Base-by-base conservation (phyloP, 2,329 filamentous ascomycete species). In the Pseudogymnoascus sp. region DNA sequence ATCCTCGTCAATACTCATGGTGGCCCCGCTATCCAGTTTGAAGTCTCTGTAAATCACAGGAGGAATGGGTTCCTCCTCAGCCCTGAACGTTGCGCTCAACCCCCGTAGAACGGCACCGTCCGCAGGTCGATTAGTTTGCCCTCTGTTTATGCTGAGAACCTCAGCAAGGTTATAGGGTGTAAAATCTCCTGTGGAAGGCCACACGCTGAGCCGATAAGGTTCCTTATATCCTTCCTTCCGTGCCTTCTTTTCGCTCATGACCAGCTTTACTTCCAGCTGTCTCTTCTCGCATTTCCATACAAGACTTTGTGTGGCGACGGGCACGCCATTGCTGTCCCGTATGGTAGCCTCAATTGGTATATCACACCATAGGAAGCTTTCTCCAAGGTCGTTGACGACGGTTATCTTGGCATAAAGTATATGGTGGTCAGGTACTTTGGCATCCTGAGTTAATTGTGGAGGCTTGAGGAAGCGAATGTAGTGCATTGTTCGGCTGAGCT, bases 401-500 rank as follows among this genome's bases (percentile, higher is more conserved):
- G 86, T 86, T 62, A 89, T 75, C 30, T 71, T 70, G 85, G 75
- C 57, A 33, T 54, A 54, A 20, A 54, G 47, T 33, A 54, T 54
- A 28, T 33, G 28, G 28, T 54, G 79, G 74, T 63, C 75, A 79
- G 61, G 41, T 50, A 22, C 54, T 35, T 30, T 30, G 57, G 37
- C 28, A 59, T 59, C 59, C 38, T 18, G 39, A 14, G 36, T 16
- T 37, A 37, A 74, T 60, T 74, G 74, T 8, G 87, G 86, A 1
- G 82, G 75, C 68, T 88, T 89, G 66, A 90, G 77, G 67, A 89
- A 88, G 63, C 86, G 85, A 67, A 89, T 77, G 70, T 87, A 87
- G 65, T 84, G 79, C 81, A 83, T 84, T 9, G 25, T 60, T 22
- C 37, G 16, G 12, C n/a, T 58, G 57, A 58, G 20, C 57, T 20